Conservation (phyloP, 2,329 filamentous ascomycete species). For the Colletotrichum somersetense region DNA sequence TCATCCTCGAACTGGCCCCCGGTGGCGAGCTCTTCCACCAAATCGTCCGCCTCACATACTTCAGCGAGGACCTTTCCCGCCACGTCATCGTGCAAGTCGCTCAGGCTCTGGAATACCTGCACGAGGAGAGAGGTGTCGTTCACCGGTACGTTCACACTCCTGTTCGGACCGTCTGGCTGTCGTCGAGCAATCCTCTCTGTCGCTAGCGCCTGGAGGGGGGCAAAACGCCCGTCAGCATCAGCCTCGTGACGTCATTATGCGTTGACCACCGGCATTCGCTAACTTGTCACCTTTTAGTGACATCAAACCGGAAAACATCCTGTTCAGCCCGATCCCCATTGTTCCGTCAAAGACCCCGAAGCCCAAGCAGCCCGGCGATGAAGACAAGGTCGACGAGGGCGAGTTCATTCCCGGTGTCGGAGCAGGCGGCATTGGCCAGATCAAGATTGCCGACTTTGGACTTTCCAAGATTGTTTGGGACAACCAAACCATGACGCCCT, state of each 20-base stretch:
- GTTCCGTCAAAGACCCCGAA: slow-evolving; percentile 84
- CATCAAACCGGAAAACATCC: slow-evolving; percentile 97
- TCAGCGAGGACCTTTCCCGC: slow-evolving; percentile 93
- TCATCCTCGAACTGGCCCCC: slow-evolving; percentile 93
- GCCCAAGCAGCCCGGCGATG: slow-evolving; percentile 87
- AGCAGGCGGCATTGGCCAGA: slow-evolving; percentile 89
- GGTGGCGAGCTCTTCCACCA: slow-evolving; percentile 98
- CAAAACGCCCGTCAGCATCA: not conserved
- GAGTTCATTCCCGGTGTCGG: slow-evolving; percentile 88
- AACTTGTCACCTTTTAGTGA: slow-evolving; percentile 68
- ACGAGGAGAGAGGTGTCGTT: slow-evolving; percentile 94
- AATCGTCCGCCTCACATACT: slow-evolving; percentile 97
- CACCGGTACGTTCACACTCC: slow-evolving; percentile 78
- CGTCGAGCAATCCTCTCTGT: not conserved
- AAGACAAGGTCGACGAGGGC: slow-evolving; percentile 97
- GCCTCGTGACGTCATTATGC: slow-evolving; percentile 48
- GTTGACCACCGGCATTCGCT: slow-evolving; percentile 15
- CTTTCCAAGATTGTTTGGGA: slow-evolving; percentile 99
- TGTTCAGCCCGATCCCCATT: slow-evolving; percentile 90
- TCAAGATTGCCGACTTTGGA: slow-evolving; percentile 99
- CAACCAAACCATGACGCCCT: slow-evolving; percentile 98
- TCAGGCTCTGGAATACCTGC: slow-evolving; percentile 92
- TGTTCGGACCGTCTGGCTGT: not conserved
- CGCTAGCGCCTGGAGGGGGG: not conserved
- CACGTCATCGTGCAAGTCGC: slow-evolving; percentile 97